Evolutionary conservation across 805 yeast species (phyloP), one percentile per base, ranked within the genome.

Genomic region (Komagataella pastoris): DNA sequence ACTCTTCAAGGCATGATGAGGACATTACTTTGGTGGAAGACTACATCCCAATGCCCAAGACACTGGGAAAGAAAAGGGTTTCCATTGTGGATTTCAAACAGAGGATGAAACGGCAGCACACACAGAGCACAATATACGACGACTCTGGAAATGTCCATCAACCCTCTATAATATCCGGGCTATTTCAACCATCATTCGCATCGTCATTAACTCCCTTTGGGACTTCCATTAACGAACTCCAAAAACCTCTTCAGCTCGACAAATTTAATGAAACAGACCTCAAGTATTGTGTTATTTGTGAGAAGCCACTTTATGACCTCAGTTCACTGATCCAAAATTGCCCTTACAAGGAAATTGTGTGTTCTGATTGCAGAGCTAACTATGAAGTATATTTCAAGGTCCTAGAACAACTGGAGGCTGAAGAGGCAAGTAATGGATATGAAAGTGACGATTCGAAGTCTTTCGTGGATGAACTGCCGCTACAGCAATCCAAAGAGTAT

Each of bases 241-340:
- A 72, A 73, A 45, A 50, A 24, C 49, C 24, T 19, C 46, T 46
- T 30, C 24, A 12, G 48, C 55, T 44, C 17, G 40, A 30, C 40
- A 62, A 63, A 49, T 61, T 69, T 43, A 73, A 73, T 0, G 74
- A 72, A 10, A 56, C 65, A 46, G 68, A 67, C 54, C 24, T 47
- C 56, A 73, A 72, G 54, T 65, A 76, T 58, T 84, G 91, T 60
- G 78, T 81, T n/a, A 67, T 84, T 10, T 84, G 91, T 62, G 87
- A 82, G 44, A 76, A 74, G 51, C 86, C 88, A 14, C 61, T 84
- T 24, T 84, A 83, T 61, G 88, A 83, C 53, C 56, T 81, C 62
- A 67, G 84, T 69, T 57, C 66, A 17, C 55, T 66, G 18, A 58
- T 68, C 8, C 49, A 59, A 3, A 57, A 59, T 17, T 53, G 53